Evolutionary conservation across 768 basidiomycete species (phyloP), one percentile per base, ranked within the genome.

Genomic region (Nevesoporus exiguus): DNA sequence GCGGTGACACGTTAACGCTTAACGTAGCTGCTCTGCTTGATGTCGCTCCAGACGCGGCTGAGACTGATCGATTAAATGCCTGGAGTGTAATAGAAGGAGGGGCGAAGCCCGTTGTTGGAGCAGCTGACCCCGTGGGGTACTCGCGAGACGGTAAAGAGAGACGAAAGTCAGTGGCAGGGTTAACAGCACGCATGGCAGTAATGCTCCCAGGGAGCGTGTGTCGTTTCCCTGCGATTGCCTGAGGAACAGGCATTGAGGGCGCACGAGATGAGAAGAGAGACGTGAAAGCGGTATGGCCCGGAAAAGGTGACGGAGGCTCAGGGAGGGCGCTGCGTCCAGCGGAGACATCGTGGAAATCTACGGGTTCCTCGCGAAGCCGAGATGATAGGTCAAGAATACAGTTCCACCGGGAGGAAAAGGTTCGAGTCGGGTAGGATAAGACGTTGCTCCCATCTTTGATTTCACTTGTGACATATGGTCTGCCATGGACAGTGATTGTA

Each of bases 361-460:
- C 34, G 41, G 61, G 57, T 59, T 61, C 58, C 55, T 69, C 59
- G 30, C 30, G 59, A 21, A 60, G 61, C 47, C 62, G 69, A 3
- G 78, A 63, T 2, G 80, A 72, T n/a, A 97, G 76, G 67, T 95
- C 91, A 19, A 97, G 81, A 2, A 90, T 76, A 60, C 92, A 94
- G 59, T 92, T 96, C 94, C 94, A 97, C 29, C 86, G 76, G 1
- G 93, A 94, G 0, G 85, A 81, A 69, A 94, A 97, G 0, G 82
- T 76, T 13, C 72, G 74, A 8, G 93, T 91, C 0, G 88, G 91
- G 60, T 84, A 90, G 1, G 66, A 58, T 7, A 65, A 22, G 33
- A 31, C 22, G 5, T 61, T 43, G 29, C 63, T 61, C 46, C 56
- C 61, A 39, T 49, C 57, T 8, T 58, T 59, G 37, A 25, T 60